Conservation (phyloP, 2,329 filamentous ascomycete genomes). For the Microdochium bolleyi region DNA sequence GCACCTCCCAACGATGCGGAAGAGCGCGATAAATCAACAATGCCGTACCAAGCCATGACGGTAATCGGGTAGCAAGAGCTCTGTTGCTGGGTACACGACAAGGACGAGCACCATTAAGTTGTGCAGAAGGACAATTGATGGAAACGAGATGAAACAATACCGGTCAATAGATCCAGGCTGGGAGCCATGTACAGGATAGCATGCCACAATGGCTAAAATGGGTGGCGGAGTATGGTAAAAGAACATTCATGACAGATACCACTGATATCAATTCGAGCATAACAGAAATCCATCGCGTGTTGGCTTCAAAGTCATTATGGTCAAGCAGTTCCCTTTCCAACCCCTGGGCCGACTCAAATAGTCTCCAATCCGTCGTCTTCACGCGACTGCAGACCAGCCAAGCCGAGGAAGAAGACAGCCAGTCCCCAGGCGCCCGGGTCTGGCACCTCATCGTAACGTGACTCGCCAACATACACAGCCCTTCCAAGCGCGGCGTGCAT, state of each 20-base stretch:
- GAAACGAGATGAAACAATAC: no score
- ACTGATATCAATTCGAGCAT: not conserved
- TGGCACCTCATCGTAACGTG: conserved; percentile 59
- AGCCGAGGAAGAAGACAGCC: conserved; percentile 71
- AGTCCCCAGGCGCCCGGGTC: conserved; percentile 66
- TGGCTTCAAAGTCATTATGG: no score
- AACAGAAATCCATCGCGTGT: not conserved
- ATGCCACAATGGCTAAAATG: not conserved
- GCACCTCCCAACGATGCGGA: not conserved
- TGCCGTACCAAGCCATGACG: not conserved
- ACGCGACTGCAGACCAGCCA: conserved; percentile 48
- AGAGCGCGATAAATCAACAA: not conserved
- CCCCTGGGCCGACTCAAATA: conserved; percentile 8
- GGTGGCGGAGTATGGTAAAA: not conserved
- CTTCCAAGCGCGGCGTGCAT: conserved; percentile 87
- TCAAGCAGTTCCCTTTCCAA: no score
- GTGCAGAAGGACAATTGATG: no score
- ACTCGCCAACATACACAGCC: conserved; percentile 73
- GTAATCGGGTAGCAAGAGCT: no score
- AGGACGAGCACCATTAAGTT: no score
- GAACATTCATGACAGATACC: not conserved
- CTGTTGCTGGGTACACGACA: no score
- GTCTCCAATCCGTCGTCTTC: conserved; percentile 29
- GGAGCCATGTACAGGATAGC: no score
- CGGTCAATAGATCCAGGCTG: not conserved